Evolutionary conservation across 495 filamentous ascomycete species (phyloP).

Genomic region (Staphylotrichum tortipilum): DNA sequence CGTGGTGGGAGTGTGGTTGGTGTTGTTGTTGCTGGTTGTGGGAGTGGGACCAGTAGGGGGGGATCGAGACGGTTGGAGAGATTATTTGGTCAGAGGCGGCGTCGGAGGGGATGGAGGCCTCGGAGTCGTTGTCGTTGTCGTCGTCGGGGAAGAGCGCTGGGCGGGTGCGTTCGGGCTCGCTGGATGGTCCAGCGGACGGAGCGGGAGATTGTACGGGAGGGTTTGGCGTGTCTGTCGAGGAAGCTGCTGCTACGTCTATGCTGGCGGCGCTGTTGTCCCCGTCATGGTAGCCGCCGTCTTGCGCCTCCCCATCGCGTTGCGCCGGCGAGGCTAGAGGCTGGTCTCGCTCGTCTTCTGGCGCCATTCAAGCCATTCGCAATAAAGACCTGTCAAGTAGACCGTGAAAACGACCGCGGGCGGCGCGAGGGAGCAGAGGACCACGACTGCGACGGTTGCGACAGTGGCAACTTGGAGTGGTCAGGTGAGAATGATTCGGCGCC

Average conservation of each 20-base stretch:
- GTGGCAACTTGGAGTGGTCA: background rate
- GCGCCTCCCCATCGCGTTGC: background rate
- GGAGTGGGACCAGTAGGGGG: constrained; percentile 26
- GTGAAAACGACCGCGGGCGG: background rate
- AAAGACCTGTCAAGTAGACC: background rate
- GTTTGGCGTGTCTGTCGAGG: too few species aligned
- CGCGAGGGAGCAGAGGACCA: too few species aligned
- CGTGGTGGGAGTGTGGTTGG: too few species aligned
- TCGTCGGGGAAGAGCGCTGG: constrained; percentile 7
- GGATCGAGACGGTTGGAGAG: constrained; percentile 23
- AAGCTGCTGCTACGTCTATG: too few species aligned
- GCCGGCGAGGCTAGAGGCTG: background rate
- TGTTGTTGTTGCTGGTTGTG: background rate
- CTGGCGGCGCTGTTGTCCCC: background rate
- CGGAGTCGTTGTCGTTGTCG: constrained; percentile 8
- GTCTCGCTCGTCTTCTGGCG: constrained; percentile 12
- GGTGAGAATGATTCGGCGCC: background rate
- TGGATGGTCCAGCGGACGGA: background rate
- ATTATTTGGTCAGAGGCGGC: constrained; percentile 1
- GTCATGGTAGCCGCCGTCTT: background rate
- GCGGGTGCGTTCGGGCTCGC: background rate
- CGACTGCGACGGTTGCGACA: too few species aligned
- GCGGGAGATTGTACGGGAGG: background rate
- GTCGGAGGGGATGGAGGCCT: constrained; percentile 5
- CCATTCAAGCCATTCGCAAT: constrained; percentile 27